These are phyloP conservation scores for Penicillium sp. DNA, from an alignment of 2,329 filamentous ascomycete genomes.

Conservation along the genomic window DNA sequence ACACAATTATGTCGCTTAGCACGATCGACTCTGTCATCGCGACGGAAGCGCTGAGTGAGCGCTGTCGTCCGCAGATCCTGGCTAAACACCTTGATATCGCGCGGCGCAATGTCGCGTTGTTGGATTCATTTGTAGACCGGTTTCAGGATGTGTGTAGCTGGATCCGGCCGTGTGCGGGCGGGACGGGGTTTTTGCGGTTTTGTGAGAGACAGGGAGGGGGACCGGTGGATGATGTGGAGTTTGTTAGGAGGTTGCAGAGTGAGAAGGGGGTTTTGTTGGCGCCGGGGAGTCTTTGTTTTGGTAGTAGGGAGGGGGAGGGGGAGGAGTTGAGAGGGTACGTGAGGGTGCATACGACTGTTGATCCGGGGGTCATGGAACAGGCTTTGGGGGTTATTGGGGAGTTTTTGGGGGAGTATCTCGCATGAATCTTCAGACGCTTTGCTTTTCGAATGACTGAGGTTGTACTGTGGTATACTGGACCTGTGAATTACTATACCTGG, in stretches of 20 bases:
- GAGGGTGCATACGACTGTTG: slow-evolving; percentile 11
- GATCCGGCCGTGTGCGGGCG: slow-evolving; percentile 5
- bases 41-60: slow-evolving; percentile 10
- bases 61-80: slow-evolving; percentile 10
- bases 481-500: no score
- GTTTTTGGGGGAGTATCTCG: slow-evolving; percentile 51
- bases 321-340: slow-evolving; percentile 12
- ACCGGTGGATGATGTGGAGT: slow-evolving; percentile 14
- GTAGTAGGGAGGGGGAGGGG: neutral
- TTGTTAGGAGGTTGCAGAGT: slow-evolving; percentile 5
- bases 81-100: slow-evolving; percentile 8
- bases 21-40: slow-evolving; percentile 10
- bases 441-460: neutral
- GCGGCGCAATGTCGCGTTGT: slow-evolving; percentile 1
- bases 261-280: slow-evolving; percentile 10
- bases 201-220: neutral
- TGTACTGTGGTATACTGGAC: no score
- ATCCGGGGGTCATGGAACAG: neutral
- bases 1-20: slow-evolving; percentile 9
- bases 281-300: slow-evolving; percentile 16
- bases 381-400: neutral
- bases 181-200: slow-evolving; percentile 12
- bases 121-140: slow-evolving; percentile 2
- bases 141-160: neutral
- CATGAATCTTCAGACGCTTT: slow-evolving; percentile 55